phyloP scores from a whole-genome alignment of 176 grass and related monocot species.

The Typha latifolia region DNA sequence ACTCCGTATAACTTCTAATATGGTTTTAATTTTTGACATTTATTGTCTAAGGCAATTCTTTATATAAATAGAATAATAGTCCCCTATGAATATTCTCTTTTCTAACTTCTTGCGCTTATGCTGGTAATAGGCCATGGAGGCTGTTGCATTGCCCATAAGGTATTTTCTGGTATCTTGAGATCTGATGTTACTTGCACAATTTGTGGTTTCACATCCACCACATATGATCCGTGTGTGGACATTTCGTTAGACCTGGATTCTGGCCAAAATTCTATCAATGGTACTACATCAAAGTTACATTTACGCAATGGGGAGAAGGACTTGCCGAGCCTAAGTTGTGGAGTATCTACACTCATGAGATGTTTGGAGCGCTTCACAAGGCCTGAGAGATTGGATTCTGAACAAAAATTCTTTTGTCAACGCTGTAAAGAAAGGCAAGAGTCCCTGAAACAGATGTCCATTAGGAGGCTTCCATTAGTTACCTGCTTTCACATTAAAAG shows the following conservation, averaged over 20 bases:
- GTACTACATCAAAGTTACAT: conserved; percentile 30
- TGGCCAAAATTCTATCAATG: conserved; percentile 25
- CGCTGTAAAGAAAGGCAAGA: conserved; percentile 80
- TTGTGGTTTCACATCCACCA: conserved; percentile 94
- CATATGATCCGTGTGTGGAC: conserved; percentile 94
- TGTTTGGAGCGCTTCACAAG: conserved; percentile 92
- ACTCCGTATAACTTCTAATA: not conserved
- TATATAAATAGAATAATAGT: no score
- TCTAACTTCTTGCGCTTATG: conserved; percentile 21
- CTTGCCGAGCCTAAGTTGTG: conserved; percentile 20
- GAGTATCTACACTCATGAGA: conserved; percentile 69
- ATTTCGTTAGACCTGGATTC: conserved; percentile 76
- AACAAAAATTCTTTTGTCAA: conserved; percentile 95
- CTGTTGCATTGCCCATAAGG: conserved; percentile 91
- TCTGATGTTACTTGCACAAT: conserved; percentile 94
- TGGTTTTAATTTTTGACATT: not conserved
- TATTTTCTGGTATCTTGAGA: conserved; percentile 92
- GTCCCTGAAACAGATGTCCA: conserved; percentile 97
- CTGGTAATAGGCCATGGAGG: conserved; percentile 54
- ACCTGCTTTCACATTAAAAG: conserved; percentile 91
- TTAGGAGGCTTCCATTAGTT: conserved; percentile 90
- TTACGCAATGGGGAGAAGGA: conserved; percentile 44
- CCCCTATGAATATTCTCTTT: not conserved
- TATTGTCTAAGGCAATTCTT: not conserved
- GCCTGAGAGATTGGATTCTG: conserved; percentile 82